Percentiles rank a stretch among this genome's conserved stretches.
Evolutionary conservation across 2,329 filamentous ascomycete genomes (phyloP).

Genomic region (Cordyceps cicadae): DNA sequence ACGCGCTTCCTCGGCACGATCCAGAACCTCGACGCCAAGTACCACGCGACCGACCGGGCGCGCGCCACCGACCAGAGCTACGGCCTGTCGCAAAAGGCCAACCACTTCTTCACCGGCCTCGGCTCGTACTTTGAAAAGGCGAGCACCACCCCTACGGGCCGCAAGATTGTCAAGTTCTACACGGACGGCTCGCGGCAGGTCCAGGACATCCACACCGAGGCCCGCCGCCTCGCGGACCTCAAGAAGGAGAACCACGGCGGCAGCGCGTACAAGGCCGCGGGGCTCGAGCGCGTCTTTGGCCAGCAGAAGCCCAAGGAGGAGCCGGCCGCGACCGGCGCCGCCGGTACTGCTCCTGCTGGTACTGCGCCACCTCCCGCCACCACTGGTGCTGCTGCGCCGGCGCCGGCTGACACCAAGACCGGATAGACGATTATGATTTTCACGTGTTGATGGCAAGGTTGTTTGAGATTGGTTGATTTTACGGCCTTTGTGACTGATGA

Average conservation of each 20-base stretch:
- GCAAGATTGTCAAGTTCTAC: slow-evolving; percentile 85
- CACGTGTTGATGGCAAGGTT: background rate
- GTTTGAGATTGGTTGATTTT: background rate
- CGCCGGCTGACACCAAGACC: slow-evolving; percentile 12
- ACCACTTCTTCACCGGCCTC: slow-evolving; percentile 55
- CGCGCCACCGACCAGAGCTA: slow-evolving; percentile 78
- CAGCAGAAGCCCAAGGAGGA: slow-evolving; percentile 43
- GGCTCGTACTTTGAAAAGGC: slow-evolving; percentile 94
- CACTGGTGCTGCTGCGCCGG: background rate
- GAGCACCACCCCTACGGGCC: slow-evolving; percentile 73
- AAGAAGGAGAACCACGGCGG: slow-evolving; percentile 62
- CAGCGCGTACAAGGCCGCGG: slow-evolving; percentile 51
- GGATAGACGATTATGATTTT: background rate
- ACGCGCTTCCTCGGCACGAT: slow-evolving; percentile 71
- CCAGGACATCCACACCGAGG: slow-evolving; percentile 87
- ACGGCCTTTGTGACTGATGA: background rate
- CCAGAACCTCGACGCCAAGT: slow-evolving; percentile 70
- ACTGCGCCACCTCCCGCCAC: background rate
- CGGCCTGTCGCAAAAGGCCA: slow-evolving; percentile 67
- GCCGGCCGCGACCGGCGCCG: slow-evolving; percentile 15
- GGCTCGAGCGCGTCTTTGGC: slow-evolving; percentile 49
- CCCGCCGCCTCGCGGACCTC: slow-evolving; percentile 75
- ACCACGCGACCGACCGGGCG: slow-evolving; percentile 80
- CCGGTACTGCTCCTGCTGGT: slow-evolving; percentile 13
- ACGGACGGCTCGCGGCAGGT: slow-evolving; percentile 78